phyloP scores from a whole-genome alignment of 495 filamentous ascomycete genomes.

The Aspergillus cavernicola region DNA sequence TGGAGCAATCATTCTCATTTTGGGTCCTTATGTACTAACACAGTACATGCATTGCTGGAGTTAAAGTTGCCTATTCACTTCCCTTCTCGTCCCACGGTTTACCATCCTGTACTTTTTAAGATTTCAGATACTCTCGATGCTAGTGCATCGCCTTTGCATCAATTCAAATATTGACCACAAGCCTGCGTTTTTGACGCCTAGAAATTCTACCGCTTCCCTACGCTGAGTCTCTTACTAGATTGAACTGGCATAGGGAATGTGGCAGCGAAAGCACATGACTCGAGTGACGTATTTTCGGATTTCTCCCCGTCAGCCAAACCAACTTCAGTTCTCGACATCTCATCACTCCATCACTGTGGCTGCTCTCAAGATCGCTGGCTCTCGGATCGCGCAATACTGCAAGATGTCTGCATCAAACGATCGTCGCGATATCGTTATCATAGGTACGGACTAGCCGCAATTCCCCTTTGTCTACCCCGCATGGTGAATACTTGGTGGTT shows the following conservation, averaged over 20 bases:
- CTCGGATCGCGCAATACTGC: constrained; percentile 17
- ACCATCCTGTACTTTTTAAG: neutral
- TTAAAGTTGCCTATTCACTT: constrained; percentile 9
- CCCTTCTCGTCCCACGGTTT: neutral
- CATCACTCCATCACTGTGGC: constrained; percentile 24
- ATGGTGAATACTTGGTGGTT: neutral
- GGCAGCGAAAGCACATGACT: constrained; percentile 28
- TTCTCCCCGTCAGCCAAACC: no score
- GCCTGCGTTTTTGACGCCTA: neutral
- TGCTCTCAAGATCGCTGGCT: constrained; percentile 19
- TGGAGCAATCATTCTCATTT: neutral
- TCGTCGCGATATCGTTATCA: constrained; percentile 63
- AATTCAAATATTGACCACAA: neutral
- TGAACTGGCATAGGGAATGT: no score
- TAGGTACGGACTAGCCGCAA: constrained; percentile 48
- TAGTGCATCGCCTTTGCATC: neutral
- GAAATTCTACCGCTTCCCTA: no score
- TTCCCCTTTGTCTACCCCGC: constrained; percentile 27
- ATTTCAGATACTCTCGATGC: neutral
- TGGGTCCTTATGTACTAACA: neutral
- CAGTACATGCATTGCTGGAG: constrained; percentile 26
- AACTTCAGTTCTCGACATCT: neutral
- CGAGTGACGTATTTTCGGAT: constrained; percentile 16
- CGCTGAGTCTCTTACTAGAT: no score
- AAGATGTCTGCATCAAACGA: constrained; percentile 37